Evolutionary conservation across 192 early-diverging fungal species (phyloP), one percentile per base, ranked within the genome.

Genomic region (Linnemannia schmuckeri): DNA sequence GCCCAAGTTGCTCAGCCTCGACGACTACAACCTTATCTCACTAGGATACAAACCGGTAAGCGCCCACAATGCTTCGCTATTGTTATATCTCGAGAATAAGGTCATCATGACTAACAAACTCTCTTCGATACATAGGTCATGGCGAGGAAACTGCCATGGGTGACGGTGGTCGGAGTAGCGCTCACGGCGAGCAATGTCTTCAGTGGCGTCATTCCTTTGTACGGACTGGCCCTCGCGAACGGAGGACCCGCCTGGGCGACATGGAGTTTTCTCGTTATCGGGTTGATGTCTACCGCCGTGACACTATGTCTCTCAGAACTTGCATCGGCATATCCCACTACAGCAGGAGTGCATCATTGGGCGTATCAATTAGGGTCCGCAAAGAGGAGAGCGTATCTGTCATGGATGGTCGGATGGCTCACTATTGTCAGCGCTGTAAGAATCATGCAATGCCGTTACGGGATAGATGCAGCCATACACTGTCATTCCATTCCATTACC

Each of bases 331-430:
- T 86, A 86, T 70, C 84, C 84, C 5, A 81, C 84, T 1, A 69
- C 79, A 4, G 78, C 84, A 42, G 79, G 79, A 54, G 75, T 74
- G 35, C 84, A 86, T 37, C 78, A 86, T 46, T 86, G 84, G 84
- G 84, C 74, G 0, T 86, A 74, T 44, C 84, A 77, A 38, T 41
- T 86, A 13, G 79, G 78, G 8, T 75, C 79, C 1, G 63, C 75
- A 6, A 7, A 37, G 30, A 70, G 75, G 41, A 70, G 75, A 17
- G 70, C 79, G 3, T 86, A 76, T 46, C 54, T 86, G 47, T 74
- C 84, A 10, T 86, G 84, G 78, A 80, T 86, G 73, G 69, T 74
- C 17, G 84, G 84, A 42, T 86, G 84, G 84, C 22, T 86, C 30
- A 52, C 84, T 24, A 80, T 86, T 41, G 77, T 68, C 22, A 75